Evolutionary conservation across 176 grass and related monocot species (phyloP).

Genomic region (Paspalum notatum): DNA sequence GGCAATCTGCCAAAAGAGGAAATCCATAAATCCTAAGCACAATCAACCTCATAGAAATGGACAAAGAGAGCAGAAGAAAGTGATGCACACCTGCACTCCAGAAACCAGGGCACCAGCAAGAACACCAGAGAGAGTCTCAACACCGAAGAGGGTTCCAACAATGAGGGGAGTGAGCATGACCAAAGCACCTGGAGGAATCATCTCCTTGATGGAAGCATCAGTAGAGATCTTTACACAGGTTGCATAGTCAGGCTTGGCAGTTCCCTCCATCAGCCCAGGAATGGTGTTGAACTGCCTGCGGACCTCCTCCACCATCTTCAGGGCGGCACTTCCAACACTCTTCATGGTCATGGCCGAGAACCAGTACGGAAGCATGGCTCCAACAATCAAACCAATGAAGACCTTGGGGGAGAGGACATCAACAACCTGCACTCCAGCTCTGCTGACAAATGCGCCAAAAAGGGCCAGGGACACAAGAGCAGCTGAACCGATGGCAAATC

Average conservation of each 20-base stretch:
- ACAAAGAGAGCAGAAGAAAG: background rate
- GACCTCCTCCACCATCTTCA: slow-evolving; percentile 96
- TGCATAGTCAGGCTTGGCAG: slow-evolving; percentile 75
- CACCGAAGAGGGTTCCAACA: slow-evolving; percentile 80
- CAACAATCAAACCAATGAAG: slow-evolving; percentile 84
- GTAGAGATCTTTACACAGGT: slow-evolving; percentile 96
- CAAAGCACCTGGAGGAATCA: slow-evolving; percentile 87
- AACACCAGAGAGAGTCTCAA: slow-evolving; percentile 86
- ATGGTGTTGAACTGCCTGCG: slow-evolving; percentile 90
- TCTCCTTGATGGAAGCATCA: slow-evolving; percentile 94
- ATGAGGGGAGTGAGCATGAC: slow-evolving; percentile 90
- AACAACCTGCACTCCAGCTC: slow-evolving; percentile 70
- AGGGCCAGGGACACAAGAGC: slow-evolving; percentile 80
- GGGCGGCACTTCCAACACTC: slow-evolving; percentile 83
- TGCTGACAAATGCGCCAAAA: slow-evolving; percentile 88
- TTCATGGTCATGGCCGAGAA: slow-evolving; percentile 98
- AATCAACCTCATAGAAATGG: background rate
- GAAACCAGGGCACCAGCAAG: slow-evolving; percentile 92
- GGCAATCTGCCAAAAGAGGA: slow-evolving; percentile 57
- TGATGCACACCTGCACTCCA: slow-evolving; percentile 67
- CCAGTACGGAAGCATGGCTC: slow-evolving; percentile 97
- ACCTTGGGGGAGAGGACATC: slow-evolving; percentile 89
- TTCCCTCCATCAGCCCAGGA: slow-evolving; percentile 85
- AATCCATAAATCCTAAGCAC: slow-evolving; percentile 10
- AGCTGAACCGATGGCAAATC: slow-evolving; percentile 94